Percentiles rank a stretch among this genome's conserved stretches.
Conservation (phyloP, 2,329 filamentous ascomycete genomes). For the Diaporthe sp. region DNA sequence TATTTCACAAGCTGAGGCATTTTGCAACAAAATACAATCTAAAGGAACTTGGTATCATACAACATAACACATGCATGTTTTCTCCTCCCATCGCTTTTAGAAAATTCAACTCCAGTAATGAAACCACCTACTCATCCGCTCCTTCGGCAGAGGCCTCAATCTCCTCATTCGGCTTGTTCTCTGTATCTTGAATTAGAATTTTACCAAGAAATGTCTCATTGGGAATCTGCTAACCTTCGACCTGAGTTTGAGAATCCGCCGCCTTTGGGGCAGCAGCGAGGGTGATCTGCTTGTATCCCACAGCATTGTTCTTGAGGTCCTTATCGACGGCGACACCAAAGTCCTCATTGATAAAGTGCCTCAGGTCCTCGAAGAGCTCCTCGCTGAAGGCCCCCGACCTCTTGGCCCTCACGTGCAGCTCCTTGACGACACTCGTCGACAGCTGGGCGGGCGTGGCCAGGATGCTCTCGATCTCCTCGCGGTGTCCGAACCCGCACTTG, state of each 20-base stretch:
- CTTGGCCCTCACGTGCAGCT: slow-evolving; percentile 42
- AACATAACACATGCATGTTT: slow-evolving; percentile 1
- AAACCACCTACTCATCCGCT: neutral
- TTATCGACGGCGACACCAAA: neutral
- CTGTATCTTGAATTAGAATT: neutral
- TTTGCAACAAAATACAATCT: neutral
- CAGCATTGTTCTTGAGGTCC: slow-evolving; percentile 23
- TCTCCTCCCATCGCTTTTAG: slow-evolving; percentile 1
- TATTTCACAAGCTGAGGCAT: too few species aligned
- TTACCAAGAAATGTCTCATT: too few species aligned
- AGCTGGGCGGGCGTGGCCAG: slow-evolving; percentile 31
- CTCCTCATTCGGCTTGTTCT: neutral
- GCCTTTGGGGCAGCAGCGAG: neutral
- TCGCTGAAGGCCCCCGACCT: slow-evolving; percentile 42
- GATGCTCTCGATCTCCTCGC: slow-evolving; percentile 39
- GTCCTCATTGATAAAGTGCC: slow-evolving; percentile 11
- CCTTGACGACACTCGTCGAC: slow-evolving; percentile 26
- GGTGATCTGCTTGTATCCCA: slow-evolving; percentile 24
- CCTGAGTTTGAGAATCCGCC: neutral
- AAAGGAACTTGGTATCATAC: slow-evolving; percentile 35
- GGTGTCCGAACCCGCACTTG: slow-evolving; percentile 44
- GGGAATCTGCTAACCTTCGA: neutral
- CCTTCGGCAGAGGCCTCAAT: neutral
- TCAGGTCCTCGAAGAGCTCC: slow-evolving; percentile 39
- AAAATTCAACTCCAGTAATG: neutral